Evolutionary conservation across 371 early-diverging fungal species (phyloP).

Genomic region (Mortierella sp.): DNA sequence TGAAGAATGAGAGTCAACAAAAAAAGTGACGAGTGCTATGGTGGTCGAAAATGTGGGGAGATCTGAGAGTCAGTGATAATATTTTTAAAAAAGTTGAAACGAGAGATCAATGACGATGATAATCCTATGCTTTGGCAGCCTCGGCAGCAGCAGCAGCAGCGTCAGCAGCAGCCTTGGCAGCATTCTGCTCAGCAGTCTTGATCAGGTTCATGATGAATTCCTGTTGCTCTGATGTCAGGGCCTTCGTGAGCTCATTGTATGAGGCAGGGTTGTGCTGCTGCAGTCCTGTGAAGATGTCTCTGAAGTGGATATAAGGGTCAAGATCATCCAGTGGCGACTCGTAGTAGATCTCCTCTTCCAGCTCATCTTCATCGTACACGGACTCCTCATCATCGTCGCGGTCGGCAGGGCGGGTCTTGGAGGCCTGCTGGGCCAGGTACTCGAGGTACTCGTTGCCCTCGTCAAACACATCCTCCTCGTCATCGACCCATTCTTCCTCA

Average conservation of each 20-base stretch:
- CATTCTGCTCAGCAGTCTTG: conserved; percentile 40
- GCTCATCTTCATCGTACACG: conserved; percentile 65
- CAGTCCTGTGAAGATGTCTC: conserved; percentile 61
- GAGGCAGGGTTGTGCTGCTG: conserved; percentile 62
- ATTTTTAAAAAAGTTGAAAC: no score
- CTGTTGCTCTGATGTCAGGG: conserved; percentile 58
- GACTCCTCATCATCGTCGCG: conserved; percentile 69
- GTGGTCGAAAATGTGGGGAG: no score
- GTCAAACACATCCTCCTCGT: conserved; percentile 70
- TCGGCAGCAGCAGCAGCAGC: conserved; percentile 8
- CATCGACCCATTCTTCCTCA: conserved; percentile 62
- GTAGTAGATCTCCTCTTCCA: conserved; percentile 76
- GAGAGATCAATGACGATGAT: no score
- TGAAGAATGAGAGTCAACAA: neutral
- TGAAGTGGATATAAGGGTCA: conserved; percentile 83
- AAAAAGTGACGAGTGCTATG: neutral
- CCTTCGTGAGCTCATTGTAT: conserved; percentile 61
- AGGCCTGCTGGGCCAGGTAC: conserved; percentile 71
- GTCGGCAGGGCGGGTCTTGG: conserved; percentile 48
- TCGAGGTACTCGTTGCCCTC: conserved; percentile 74
- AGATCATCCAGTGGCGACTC: conserved; percentile 89
- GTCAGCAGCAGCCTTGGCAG: conserved; percentile 29
- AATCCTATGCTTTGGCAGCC: conserved; percentile 24
- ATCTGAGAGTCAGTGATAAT: no score
- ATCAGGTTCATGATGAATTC: conserved; percentile 44